These are phyloP conservation scores for Eucalyptus erythrocorys DNA, from an alignment of 345 rosid genomes.

Conservation along the genomic window DNA sequence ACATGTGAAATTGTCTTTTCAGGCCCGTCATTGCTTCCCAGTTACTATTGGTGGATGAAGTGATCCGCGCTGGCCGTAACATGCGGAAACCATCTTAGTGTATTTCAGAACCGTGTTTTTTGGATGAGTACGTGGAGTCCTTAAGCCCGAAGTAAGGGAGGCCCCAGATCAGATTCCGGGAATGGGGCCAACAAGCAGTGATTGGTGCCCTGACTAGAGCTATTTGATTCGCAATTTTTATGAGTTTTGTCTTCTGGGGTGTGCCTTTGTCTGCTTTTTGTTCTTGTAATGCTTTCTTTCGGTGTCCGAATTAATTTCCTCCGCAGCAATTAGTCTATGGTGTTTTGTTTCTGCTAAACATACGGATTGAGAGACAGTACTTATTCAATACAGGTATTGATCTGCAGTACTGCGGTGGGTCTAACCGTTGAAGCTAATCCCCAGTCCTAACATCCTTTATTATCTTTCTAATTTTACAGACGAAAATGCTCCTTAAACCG, in stretches of 20 bases:
- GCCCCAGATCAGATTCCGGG: background rate
- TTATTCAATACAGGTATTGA: background rate
- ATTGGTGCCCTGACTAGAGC: background rate
- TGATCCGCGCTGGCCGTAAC: constrained; percentile 91
- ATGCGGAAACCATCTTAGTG: constrained; percentile 68
- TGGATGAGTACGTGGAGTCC: background rate
- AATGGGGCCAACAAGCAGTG: background rate
- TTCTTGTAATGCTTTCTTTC: background rate
- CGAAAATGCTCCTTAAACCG: background rate
- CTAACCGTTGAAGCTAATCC: background rate
- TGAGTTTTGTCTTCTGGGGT: background rate
- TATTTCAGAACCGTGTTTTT: background rate
- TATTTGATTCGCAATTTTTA: background rate
- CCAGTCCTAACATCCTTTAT: background rate
- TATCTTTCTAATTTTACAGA: background rate
- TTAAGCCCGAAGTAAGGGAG: background rate
- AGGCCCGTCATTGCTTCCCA: constrained; percentile 96
- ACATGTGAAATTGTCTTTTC: constrained; percentile 1
- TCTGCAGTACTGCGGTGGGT: background rate
- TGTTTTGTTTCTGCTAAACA: background rate
- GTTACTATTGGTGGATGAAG: constrained; percentile 92
- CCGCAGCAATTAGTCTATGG: background rate
- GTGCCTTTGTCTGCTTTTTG: background rate
- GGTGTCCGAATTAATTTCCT: background rate
- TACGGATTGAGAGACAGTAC: background rate